Evolutionary conservation across 2,329 filamentous ascomycete species (phyloP).

Genomic region (Fusarium napiforme): DNA sequence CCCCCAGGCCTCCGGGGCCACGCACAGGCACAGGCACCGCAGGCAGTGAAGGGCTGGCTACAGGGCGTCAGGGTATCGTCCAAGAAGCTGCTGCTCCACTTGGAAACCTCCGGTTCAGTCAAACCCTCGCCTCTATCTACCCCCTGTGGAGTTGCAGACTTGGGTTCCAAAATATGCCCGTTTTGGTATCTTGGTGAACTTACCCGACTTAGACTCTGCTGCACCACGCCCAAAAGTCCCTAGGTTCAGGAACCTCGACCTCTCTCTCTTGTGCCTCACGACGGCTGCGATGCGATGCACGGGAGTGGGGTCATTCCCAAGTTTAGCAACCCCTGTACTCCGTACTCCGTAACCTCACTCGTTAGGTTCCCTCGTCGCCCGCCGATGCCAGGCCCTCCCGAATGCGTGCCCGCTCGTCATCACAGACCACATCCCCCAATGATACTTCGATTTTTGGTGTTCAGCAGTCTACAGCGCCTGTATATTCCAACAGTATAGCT

Average conservation of each 20-base stretch:
- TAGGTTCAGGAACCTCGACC: constrained; percentile 9
- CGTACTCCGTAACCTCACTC: constrained; percentile 31
- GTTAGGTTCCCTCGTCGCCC: constrained; percentile 24
- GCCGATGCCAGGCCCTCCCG: constrained; percentile 18
- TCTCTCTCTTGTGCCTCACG: constrained; percentile 15
- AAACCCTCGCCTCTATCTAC: constrained; percentile 34
- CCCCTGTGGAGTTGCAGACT: constrained; percentile 37
- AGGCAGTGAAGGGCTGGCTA: background rate
- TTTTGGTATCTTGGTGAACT: constrained; percentile 27
- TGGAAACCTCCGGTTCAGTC: constrained; percentile 34
- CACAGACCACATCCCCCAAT: constrained; percentile 39
- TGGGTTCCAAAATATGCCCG: constrained; percentile 23
- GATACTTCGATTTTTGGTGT: constrained; percentile 31
- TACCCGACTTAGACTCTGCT: constrained; percentile 6
- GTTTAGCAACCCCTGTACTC: constrained; percentile 33
- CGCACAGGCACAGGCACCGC: background rate
- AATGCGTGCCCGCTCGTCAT: constrained; percentile 43
- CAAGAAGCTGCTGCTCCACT: constrained; percentile 32
- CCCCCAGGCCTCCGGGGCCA: constrained; percentile 7
- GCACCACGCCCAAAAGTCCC: constrained; percentile 25
- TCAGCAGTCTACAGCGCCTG: constrained; percentile 35
- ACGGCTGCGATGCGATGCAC: constrained; percentile 24
- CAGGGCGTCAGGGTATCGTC: background rate
- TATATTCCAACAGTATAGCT: constrained; percentile 28
- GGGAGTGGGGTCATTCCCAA: constrained; percentile 35